Percentiles rank a stretch among this genome's conserved stretches.
Conservation (phyloP, 1,139 yeast genomes). For the Tardiomyces depauwii region DNA sequence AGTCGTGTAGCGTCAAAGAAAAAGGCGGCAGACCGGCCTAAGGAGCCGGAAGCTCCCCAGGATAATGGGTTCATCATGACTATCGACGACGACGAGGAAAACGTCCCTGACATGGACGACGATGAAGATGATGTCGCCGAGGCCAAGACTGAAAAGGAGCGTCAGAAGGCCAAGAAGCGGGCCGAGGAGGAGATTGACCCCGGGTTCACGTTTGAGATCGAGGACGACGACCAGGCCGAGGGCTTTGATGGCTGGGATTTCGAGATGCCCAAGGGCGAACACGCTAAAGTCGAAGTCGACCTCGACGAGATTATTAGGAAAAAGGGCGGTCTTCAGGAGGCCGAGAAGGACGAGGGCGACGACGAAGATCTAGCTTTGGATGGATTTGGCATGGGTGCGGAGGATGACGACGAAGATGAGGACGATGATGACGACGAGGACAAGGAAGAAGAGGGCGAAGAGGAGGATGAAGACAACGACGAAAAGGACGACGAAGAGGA, state of each 20-base stretch:
- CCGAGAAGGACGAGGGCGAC: conserved; percentile 29
- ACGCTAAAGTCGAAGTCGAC: conserved; percentile 47
- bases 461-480: conserved; percentile 17
- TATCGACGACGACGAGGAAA: conserved; percentile 62
- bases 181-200: conserved; percentile 38
- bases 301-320: conserved; percentile 75
- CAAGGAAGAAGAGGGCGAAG: conserved; percentile 30
- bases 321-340: conserved; percentile 32
- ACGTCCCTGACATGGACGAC: conserved; percentile 45
- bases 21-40: not conserved
- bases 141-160: conserved; percentile 7
- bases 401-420: conserved; percentile 28
- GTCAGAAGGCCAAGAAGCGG: conserved; percentile 16
- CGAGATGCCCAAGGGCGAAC: conserved; percentile 31
- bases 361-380: conserved; percentile 55
- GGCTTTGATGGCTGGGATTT: conserved; percentile 79
- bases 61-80: conserved; percentile 47
- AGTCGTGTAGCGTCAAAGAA: not conserved
- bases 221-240: conserved; percentile 36
- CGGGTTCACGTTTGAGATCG: conserved; percentile 62
- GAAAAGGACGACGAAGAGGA: conserved; percentile 21
- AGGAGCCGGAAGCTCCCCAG: not conserved
- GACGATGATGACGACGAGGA: conserved; percentile 32
- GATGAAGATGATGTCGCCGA: conserved; percentile 30
- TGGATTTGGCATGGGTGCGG: conserved; percentile 64